A percentile compares a stretch with the other conserved stretches of the same genome.
Conservation (phyloP, 2,329 filamentous ascomycete species). For the Triangularia verruculosa region DNA sequence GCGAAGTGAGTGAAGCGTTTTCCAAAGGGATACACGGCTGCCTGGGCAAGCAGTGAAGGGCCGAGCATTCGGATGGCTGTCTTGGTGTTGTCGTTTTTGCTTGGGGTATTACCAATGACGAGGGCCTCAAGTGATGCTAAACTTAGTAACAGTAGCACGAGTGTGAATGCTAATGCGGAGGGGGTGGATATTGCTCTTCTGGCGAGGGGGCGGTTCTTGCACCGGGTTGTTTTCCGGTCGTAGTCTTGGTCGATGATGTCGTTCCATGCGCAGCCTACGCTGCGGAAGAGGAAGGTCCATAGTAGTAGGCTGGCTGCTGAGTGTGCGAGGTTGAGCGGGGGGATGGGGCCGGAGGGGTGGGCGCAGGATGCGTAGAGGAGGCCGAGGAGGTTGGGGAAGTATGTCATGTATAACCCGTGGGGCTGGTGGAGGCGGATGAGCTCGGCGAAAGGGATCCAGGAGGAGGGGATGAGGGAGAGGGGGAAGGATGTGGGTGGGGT, state of each 20-base stretch:
- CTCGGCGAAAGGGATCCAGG: conserved; percentile 54
- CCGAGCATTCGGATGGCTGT: not conserved
- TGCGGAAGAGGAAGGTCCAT: conserved; percentile 46
- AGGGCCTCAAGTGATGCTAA: not conserved
- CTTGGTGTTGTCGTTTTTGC: not conserved
- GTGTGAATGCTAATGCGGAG: conserved; percentile 43
- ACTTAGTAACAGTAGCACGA: conserved; percentile 16
- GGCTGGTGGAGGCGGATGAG: conserved; percentile 50
- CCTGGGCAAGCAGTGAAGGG: too few relatives aligned
- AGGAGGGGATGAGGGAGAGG: conserved; percentile 36
- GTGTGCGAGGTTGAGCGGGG: conserved; percentile 31
- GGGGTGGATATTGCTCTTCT: conserved; percentile 46
- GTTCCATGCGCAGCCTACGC: conserved; percentile 53
- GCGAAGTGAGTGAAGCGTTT: conserved; percentile 53
- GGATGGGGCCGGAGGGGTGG: not conserved
- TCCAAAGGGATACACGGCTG: conserved; percentile 45
- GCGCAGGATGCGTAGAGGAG: conserved; percentile 1
- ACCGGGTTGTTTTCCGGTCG: conserved; percentile 50
- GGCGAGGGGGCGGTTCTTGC: conserved; percentile 49
- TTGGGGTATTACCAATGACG: not conserved
- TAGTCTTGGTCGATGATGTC: conserved; percentile 53
- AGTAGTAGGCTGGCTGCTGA: conserved; percentile 39
- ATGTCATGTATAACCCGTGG: conserved; percentile 36
- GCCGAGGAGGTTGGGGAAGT: conserved; percentile 33
- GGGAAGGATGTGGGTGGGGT: conserved; percentile 2